Evolutionary conservation across 2,329 filamentous ascomycete species (phyloP), one percentile per base, ranked within the genome.

Genomic region (Fusarium redolens): DNA sequence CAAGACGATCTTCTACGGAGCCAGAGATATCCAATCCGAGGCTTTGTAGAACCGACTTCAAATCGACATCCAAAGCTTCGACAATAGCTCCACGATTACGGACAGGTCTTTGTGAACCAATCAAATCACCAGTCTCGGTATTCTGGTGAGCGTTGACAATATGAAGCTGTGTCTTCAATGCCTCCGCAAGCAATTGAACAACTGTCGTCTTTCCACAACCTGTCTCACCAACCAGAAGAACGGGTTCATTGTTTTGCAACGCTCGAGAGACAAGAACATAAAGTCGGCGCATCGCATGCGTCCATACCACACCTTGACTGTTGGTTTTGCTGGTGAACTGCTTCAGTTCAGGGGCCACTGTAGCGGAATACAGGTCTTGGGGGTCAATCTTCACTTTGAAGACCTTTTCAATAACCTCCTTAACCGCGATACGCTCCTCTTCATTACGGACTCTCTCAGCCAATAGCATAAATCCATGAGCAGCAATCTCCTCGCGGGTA

Each of bases 131-230:
- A 0, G 97, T 98, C 81, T 99, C 97, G 1, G 96, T 95, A 74
- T 99, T 99, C 75, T 98, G 96, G 82, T 99, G 97, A 5, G 97
- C 96, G 79, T 99, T 99, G 78, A 99, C 92, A 75, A 96, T 96
- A 74, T 95, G 91, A 43, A 99, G 85, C 71, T 93, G 86, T 77
- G 92, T 94, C 20, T 87, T 85, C 70, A 94, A 88, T 7, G 93
- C 92, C 78, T 97, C 92, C 6, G 96, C 95, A 59, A 98, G 88
- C 79, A 97, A 88, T 80, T 99, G 96, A 75, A 94, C 97, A 11
- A 99, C 93, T 4, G 96, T 98, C 0, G 96, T 99, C 84, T 99
- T 99, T 68, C 97, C 96, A 78, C 96, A 98, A 10, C 96, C 96
- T 22, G 96, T 99, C 80, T 99, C 97, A 69, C 96, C 96, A 17